Percentiles rank a stretch among this genome's conserved stretches.
Conservation (phyloP, 306 rosid species). For the Fragaria ananassa region DNA sequence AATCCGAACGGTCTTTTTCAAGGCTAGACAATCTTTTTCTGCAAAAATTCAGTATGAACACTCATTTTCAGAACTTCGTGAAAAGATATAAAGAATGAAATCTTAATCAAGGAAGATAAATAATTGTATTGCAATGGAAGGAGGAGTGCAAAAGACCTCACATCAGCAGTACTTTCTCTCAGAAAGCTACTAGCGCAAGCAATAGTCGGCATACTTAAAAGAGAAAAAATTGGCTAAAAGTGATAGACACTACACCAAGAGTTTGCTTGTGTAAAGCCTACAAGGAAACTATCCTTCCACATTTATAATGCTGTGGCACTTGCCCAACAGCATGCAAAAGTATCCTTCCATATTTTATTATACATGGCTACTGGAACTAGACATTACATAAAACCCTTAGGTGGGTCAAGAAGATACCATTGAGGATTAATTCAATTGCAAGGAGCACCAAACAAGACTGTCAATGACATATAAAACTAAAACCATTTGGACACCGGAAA, state of each 20-base stretch:
- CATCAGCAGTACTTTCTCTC: not conserved
- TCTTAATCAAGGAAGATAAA: not conserved
- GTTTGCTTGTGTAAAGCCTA: not conserved
- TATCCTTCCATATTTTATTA: not conserved
- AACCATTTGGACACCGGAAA: not conserved
- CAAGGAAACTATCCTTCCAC: not conserved
- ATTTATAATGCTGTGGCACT: not conserved
- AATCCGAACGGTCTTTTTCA: slow-evolving; percentile 79
- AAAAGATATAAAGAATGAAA: not conserved
- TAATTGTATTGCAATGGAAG: not conserved
- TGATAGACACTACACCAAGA: not conserved
- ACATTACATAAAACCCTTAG: not conserved
- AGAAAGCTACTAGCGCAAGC: not conserved
- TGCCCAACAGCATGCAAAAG: not conserved
- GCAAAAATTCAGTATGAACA: slow-evolving; percentile 33
- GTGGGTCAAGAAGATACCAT: not conserved
- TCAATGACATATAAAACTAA: not conserved
- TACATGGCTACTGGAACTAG: not conserved
- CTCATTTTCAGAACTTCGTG: slow-evolving; percentile 14
- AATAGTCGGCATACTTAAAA: not conserved
- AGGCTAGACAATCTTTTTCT: slow-evolving; percentile 82
- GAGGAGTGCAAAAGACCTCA: not conserved
- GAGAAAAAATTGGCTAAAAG: not conserved
- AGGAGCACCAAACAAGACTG: not conserved
- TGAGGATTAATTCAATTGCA: not conserved